phyloP scores from a whole-genome alignment of 768 basidiomycete genomes.

The Macrolepiota dolichaula region DNA sequence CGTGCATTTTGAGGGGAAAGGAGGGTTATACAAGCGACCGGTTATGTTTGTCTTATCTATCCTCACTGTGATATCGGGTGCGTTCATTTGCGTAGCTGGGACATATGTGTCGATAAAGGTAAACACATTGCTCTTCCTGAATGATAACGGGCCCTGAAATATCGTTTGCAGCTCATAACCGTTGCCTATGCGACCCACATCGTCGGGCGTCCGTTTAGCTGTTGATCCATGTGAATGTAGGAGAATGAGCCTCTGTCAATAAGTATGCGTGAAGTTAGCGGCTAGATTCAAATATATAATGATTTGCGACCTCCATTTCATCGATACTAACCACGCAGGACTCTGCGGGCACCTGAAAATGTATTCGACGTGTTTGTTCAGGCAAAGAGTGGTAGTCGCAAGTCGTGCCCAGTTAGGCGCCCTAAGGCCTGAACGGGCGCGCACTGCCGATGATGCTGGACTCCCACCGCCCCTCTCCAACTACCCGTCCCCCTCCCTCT shows the following conservation, averaged over 20 bases:
- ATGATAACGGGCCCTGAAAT: neutral
- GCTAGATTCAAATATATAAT: neutral
- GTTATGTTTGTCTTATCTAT: conserved; percentile 33
- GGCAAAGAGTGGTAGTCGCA: neutral
- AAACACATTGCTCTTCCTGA: conserved; percentile 14
- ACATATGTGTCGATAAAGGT: conserved; percentile 53
- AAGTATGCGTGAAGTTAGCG: neutral
- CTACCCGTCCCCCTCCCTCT: conserved; percentile 13
- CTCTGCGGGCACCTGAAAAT: too few species aligned
- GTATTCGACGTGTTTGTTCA: neutral
- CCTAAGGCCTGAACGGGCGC: neutral
- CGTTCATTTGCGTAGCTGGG: conserved; percentile 50
- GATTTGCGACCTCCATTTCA: too few species aligned
- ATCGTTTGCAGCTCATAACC: conserved; percentile 34
- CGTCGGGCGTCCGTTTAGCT: conserved; percentile 47
- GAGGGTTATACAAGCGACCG: conserved; percentile 28
- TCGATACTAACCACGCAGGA: too few species aligned
- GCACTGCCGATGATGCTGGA: neutral
- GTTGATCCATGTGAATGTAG: conserved; percentile 18
- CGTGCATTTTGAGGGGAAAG: conserved; percentile 37
- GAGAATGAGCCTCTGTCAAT: neutral
- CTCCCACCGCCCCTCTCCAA: neutral
- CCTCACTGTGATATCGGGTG: conserved; percentile 42
- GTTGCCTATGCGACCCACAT: conserved; percentile 39
- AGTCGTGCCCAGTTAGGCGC: neutral